Base-by-base conservation (phyloP, 2,329 filamentous ascomycete genomes). In the Sordariomycetes sp. region DNA sequence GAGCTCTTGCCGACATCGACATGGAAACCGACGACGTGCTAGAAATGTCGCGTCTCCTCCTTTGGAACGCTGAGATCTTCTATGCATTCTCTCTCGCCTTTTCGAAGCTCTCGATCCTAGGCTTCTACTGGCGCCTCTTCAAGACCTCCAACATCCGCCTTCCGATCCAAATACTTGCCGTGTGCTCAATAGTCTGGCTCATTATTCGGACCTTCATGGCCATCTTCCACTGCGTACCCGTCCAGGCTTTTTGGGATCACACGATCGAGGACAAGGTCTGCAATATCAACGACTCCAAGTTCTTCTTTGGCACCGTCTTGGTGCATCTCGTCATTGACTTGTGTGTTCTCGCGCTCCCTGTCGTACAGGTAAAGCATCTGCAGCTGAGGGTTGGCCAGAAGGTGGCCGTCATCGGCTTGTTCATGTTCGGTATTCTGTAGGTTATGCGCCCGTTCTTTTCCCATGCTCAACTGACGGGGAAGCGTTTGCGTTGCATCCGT, bases 91-190 rank as follows among this genome's bases (percentile, higher is more conserved):
- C 49, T 1, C 37, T 55, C 0, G 50, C 46, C 23, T 47, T 46
- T 19, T 45, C 41, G 2, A 54, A 55, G 35, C 34, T 44, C 1
- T 45, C 52, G 2, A 45, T 54, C 10, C 38, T 55, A 8, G 42
- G 34, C 15, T 48, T 55, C 17, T 55, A 55, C 42, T 53, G 46
- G 47, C 48, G 52, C 18, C 42, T 55, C 36, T 55, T 55, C 37
- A 43, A 44, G 10, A 36, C 40, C 16, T 29, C 41, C 4, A 20
- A 26, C 16, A 43, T 46, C 33, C 43, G 37, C 15, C 18, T 48
- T 0, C 44, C 49, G 1, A 53, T 54, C 16, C 41, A 45, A 24
- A 43, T 53, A 7, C 25, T 55, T 2, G 39, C 43, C 14, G 43
- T 21, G 0, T 39, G 36, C 7, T 44, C 47, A 0, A 2, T 48